Base-by-base conservation (phyloP, 306 rosid species). In the Spatholobus suberectus region DNA sequence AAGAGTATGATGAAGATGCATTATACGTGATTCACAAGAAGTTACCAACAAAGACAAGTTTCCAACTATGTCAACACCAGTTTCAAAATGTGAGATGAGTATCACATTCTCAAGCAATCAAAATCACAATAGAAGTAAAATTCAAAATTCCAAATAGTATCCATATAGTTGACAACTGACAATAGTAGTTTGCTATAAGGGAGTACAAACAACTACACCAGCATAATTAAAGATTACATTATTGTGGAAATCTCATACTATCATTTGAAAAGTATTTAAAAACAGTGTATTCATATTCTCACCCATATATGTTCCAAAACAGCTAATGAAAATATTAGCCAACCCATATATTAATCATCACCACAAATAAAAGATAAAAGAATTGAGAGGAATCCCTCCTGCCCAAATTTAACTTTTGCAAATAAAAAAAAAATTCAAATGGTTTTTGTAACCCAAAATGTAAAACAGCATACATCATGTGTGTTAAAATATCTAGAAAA, bases 61-160 rank as follows among this genome's bases (percentile, higher is more conserved):
- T 61, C 11, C 44, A 37, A 44, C 63, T 76, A 51, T 12, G 69
- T 43, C 59, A 81, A 9, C 76, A 76, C 44, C 59, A 32, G 43
- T 29, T 55, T 61, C 68, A 66, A 68, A 27, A 68, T 58, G 44
- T 35, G 78, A 84, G 70, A 80, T 49, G 20, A 59, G 57, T 4
- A 70, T 61, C 75, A 80, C 70, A 59, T 81, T 72, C 65, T 70
- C 76, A 68, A 76, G 69, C 23, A 74, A 38, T 81, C 76, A 52
- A 59, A 74, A 81, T 40, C 47, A 44, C 70, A 67, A 34, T 15
- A 43, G 11, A 79, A 80, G 37, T n/a, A 51, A 59, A 62, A 62
- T 27, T 20, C 12, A 15, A 62, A 37, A 35, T 34, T n/a, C 44
- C 70, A 65, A 34, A 3, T 66, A 35, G 72, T 34, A 69, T 20